Evolutionary conservation across 345 rosid species (phyloP).

Genomic region (Jatropha curcas): DNA sequence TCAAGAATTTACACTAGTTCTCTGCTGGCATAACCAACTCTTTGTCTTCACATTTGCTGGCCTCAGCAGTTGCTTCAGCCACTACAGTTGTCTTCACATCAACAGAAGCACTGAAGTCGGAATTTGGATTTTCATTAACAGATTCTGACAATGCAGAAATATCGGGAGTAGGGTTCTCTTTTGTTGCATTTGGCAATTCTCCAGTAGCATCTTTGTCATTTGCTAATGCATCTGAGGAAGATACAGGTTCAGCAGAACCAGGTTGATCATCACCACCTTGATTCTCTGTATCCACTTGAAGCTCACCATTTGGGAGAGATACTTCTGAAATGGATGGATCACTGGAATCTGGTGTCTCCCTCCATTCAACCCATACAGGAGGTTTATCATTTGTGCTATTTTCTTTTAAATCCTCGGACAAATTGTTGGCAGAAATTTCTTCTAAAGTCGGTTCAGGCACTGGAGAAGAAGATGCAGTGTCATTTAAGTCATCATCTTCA

Average conservation of each 20-base stretch:
- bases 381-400: conserved; percentile 45
- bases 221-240: conserved; percentile 18
- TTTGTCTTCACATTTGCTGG: conserved; percentile 21
- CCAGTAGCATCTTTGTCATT: conserved; percentile 9
- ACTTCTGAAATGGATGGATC: conserved; percentile 43
- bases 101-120: conserved; percentile 21
- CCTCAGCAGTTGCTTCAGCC: conserved; percentile 18
- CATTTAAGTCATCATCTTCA: conserved; percentile 49
- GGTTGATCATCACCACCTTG: conserved; percentile 32
- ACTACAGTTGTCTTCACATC: conserved; percentile 7
- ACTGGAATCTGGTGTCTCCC: conserved; percentile 57
- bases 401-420: conserved; percentile 42
- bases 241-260: conserved; percentile 18
- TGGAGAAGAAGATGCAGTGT: conserved; percentile 51
- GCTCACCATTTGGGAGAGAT: conserved; percentile 45
- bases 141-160: conserved; percentile 21
- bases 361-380: conserved; percentile 82
- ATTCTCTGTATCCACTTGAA: conserved; percentile 34
- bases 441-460: conserved; percentile 39
- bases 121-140: conserved; percentile 16
- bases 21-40: conserved; percentile 15
- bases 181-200: neutral
- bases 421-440: conserved; percentile 34
- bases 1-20: conserved; percentile 12
- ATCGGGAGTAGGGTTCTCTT: conserved; percentile 14